Conservation (phyloP, 148 eudicot species). For the Rhododendron griersonianum region DNA sequence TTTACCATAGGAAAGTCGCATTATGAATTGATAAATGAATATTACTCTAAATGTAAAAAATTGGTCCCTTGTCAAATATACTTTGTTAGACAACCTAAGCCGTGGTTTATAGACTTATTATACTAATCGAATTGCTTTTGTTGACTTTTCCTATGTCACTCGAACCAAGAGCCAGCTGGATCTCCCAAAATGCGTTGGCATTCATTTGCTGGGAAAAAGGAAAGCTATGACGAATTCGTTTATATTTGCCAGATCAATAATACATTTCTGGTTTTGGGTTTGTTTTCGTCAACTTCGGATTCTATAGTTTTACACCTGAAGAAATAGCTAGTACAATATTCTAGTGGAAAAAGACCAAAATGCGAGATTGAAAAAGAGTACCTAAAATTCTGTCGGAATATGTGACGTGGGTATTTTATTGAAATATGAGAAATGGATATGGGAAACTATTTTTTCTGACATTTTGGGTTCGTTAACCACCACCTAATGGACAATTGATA, state of each 20-base stretch:
- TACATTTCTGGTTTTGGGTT: neutral
- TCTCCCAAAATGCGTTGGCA: neutral
- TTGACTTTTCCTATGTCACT: neutral
- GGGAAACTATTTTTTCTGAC: neutral
- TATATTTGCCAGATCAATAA: neutral
- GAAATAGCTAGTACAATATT: neutral
- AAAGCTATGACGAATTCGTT: neutral
- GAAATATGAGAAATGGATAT: neutral
- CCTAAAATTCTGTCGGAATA: neutral
- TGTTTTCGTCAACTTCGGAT: neutral
- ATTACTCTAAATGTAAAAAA: neutral
- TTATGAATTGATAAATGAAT: neutral
- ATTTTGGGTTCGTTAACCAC: neutral
- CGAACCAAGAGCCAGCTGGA: neutral
- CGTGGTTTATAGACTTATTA: no score
- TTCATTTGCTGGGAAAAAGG: neutral
- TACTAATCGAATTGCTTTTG: neutral
- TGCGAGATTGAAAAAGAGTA: neutral
- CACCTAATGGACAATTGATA: neutral
- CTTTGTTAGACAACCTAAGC: neutral
- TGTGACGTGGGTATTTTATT: neutral
- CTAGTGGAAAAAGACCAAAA: neutral
- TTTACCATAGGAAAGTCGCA: neutral
- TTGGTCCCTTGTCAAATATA: neutral
- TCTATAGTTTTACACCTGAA: neutral